Evolutionary conservation across 1,284 basidiomycete species (phyloP).

Genomic region (Sporisorium scitamineum): DNA sequence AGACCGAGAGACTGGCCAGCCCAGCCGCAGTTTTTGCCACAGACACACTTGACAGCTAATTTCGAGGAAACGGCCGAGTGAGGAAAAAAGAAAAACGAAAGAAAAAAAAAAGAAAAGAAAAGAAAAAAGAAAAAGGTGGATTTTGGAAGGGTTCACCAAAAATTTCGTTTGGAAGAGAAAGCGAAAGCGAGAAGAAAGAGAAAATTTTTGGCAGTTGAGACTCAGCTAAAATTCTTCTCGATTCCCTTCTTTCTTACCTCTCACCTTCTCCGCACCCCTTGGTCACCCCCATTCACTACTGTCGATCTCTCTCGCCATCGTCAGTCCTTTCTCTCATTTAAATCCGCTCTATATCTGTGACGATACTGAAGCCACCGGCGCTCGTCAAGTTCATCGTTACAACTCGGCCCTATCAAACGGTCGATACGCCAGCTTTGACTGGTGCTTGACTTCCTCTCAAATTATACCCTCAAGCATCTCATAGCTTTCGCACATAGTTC

Average conservation of each 20-base stretch:
- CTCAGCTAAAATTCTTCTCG: constrained; percentile 1
- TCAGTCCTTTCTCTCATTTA: background rate
- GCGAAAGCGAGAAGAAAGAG: constrained; percentile 4
- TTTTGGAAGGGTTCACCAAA: constrained; percentile 16
- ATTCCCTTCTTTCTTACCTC: constrained; percentile 7
- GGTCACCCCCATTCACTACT: constrained; percentile 25
- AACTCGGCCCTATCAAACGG: background rate
- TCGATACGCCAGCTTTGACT: constrained; percentile 9
- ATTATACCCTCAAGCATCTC: constrained; percentile 28
- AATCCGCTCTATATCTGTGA: background rate
- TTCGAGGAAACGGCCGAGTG: constrained; percentile 19
- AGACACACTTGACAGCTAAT: too few species aligned
- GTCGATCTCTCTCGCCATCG: background rate
- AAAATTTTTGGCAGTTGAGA: constrained; percentile 32
- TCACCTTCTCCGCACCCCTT: constrained; percentile 30
- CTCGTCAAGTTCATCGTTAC: background rate
- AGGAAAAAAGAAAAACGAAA: constrained; percentile 19
- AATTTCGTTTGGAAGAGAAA: constrained; percentile 4
- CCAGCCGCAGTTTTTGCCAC: constrained; percentile 15
- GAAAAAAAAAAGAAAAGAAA: too few species aligned
- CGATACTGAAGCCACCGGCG: background rate
- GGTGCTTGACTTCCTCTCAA: background rate
- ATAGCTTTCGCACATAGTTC: background rate
- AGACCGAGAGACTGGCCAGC: background rate
- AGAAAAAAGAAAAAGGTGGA: constrained; percentile 13